A percentile compares a stretch with the other conserved stretches of the same genome.
Evolutionary conservation across 177 flowering plant genomes (phyloP).

Genomic region (Tripterygium wilfordii): DNA sequence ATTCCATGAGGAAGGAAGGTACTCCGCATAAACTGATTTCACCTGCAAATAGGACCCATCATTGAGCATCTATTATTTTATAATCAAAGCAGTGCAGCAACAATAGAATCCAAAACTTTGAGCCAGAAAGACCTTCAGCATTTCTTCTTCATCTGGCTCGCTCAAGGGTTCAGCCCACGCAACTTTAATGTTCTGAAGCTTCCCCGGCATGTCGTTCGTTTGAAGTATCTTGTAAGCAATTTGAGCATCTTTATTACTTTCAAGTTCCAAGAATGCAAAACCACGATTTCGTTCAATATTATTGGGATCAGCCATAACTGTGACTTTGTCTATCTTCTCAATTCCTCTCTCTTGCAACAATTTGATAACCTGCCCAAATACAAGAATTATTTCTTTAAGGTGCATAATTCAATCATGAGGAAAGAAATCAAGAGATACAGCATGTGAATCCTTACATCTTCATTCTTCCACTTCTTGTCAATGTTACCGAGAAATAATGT

Average conservation of each 20-base stretch:
- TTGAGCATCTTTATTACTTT: conserved; percentile 37
- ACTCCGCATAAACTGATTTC: conserved; percentile 41
- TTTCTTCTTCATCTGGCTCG: conserved; percentile 38
- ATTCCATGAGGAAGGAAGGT: conserved; percentile 37
- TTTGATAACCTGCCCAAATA: conserved; percentile 20
- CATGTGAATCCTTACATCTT: conserved; percentile 28
- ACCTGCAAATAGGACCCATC: conserved; percentile 20
- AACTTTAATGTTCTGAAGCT: conserved; percentile 27
- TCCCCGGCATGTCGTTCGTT: conserved; percentile 29
- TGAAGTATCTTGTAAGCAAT: conserved; percentile 36
- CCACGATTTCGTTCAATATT: conserved; percentile 35
- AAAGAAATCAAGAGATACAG: neutral
- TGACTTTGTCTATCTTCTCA: conserved; percentile 30
- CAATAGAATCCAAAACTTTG: neutral
- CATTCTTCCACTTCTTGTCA: conserved; percentile 41
- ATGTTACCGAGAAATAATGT: conserved; percentile 40
- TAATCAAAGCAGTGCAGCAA: too few species aligned
- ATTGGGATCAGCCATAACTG: conserved; percentile 30
- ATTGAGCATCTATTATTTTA: neutral
- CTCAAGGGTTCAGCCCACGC: conserved; percentile 43
- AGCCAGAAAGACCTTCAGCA: conserved; percentile 26
- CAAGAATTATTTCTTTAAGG: conserved; percentile 1
- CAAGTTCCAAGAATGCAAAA: conserved; percentile 42
- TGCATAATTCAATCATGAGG: neutral
- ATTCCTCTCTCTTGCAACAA: conserved; percentile 30